Base-by-base conservation (phyloP, 2,329 filamentous ascomycete genomes). In the Fusarium temperatum region DNA sequence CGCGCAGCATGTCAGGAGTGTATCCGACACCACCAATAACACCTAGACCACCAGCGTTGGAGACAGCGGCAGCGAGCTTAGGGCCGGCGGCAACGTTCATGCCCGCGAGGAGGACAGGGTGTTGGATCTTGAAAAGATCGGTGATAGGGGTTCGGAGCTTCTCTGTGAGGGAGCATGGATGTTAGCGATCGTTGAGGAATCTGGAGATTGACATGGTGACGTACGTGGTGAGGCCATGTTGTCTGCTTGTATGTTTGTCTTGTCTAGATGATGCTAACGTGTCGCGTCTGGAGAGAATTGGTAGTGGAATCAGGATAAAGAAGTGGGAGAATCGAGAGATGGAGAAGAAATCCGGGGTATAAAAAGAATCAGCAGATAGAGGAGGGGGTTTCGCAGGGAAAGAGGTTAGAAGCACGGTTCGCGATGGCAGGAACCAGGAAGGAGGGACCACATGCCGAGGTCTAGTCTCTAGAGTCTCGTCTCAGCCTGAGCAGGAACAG, bases 21-120 rank as follows among this genome's bases (percentile, higher is more conserved):
- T 99, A 99, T 75, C 94, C 93, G 78, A 96, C 92, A 83, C 96
- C 96, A 77, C 96, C 96, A 79, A 99, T 96, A 79, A 99, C 96
- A 85, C 96, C 96, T 71, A 99, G 89, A 80, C 96, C 96, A 77
- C 96, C 96, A 59, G 96, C 96, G 84, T 99, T 98, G 78, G 96
- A 97, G 78, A 99, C 96, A 47, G 96, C 96, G 39, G 96, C 96
- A 60, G 96, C 96, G 80, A 99, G 92, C 89, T 95, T 97, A 63
- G 96, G 96, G 57, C 96, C 96, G 68, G 96, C 96, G 65, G 96
- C 96, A 74, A 98, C 96, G 89, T 99, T 98, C 96, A 99, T 99
- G 83, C 96, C 96, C 78, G 96, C 96, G 72, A 99, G 92, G 80
- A 99, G 87, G 82, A 99, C 88, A 67, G 96, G 96, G 86, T 99